Evolutionary conservation across 306 rosid genomes (phyloP).

Genomic region (Inga leiocalycina): DNA sequence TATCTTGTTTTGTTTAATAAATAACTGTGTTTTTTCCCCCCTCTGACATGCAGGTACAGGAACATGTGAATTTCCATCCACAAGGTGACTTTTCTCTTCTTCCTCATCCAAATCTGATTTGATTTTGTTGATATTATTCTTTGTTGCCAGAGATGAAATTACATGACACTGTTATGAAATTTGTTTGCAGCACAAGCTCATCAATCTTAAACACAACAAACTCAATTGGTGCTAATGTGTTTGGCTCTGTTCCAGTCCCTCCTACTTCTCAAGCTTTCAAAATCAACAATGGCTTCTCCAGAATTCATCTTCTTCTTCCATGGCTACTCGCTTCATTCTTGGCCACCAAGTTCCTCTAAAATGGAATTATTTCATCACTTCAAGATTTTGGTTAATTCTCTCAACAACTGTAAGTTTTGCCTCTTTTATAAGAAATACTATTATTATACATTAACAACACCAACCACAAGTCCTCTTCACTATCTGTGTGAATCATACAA

Average conservation of each 20-base stretch:
- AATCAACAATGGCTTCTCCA: slow-evolving; percentile 24
- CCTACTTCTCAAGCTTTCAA: slow-evolving; percentile 39
- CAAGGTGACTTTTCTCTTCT: slow-evolving; percentile 48
- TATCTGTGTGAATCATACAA: not conserved
- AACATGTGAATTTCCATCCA: slow-evolving; percentile 72
- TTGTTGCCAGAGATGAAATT: not conserved
- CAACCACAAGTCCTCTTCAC: not conserved
- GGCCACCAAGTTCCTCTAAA: slow-evolving; percentile 26
- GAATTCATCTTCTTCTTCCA: slow-evolving; percentile 36
- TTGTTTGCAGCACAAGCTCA: slow-evolving; percentile 68
- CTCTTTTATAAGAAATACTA: not conserved
- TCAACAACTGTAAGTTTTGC: slow-evolving; percentile 7
- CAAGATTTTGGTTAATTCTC: slow-evolving; percentile 6
- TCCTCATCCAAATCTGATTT: slow-evolving; percentile 10
- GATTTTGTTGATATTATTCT: not conserved
- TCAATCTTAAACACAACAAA: slow-evolving; percentile 80
- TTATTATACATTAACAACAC: not conserved
- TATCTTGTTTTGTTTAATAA: not conserved
- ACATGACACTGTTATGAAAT: not conserved
- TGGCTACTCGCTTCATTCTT: slow-evolving; percentile 40
- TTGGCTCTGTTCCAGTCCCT: slow-evolving; percentile 82
- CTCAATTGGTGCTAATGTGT: slow-evolving; percentile 79
- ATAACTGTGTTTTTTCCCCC: not conserved
- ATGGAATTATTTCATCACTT: not conserved
- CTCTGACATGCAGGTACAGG: slow-evolving; percentile 56